Conservation (phyloP, 1,284 basidiomycete genomes). For the Malassezia globosa region DNA sequence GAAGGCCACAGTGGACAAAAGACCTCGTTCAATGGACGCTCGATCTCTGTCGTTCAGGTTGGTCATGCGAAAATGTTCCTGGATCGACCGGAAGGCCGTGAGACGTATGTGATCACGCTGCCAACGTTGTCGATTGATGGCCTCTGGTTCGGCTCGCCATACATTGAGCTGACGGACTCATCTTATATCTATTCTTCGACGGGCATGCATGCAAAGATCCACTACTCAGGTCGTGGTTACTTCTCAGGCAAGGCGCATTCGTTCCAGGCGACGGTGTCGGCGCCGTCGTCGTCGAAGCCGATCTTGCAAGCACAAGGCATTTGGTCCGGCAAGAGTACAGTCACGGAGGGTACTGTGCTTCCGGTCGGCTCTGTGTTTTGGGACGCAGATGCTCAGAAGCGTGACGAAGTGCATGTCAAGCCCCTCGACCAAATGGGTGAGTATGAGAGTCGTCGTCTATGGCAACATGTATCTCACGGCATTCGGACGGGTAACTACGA, state of each 20-base stretch:
- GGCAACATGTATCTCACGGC: slow-evolving; percentile 77
- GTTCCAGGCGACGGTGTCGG: slow-evolving; percentile 68
- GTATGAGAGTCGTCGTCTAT: slow-evolving; percentile 77
- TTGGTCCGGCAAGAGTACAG: slow-evolving; percentile 65
- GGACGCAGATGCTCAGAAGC: slow-evolving; percentile 50
- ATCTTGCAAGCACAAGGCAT: slow-evolving; percentile 67
- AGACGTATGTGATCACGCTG: slow-evolving; percentile 76
- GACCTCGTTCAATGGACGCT: slow-evolving; percentile 60
- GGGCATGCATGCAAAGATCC: slow-evolving; percentile 58
- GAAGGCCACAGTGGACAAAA: slow-evolving; percentile 91
- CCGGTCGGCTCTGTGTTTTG: slow-evolving; percentile 50
- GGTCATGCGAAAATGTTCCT: slow-evolving; percentile 80
- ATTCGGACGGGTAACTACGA: slow-evolving; percentile 87
- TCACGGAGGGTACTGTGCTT: slow-evolving; percentile 33
- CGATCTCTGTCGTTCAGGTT: slow-evolving; percentile 85
- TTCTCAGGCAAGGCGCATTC: slow-evolving; percentile 84
- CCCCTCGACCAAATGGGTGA: slow-evolving; percentile 59
- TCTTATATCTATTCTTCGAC: slow-evolving; percentile 73
- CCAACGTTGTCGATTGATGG: slow-evolving; percentile 51
- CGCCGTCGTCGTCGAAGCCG: slow-evolving; percentile 49
- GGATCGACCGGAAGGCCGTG: slow-evolving; percentile 53
- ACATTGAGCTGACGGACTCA: slow-evolving; percentile 76
- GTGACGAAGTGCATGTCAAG: slow-evolving; percentile 62
- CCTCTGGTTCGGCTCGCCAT: slow-evolving; percentile 53
- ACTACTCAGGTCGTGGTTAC: slow-evolving; percentile 84